A percentile compares a stretch with the other conserved stretches of the same genome.
Conservation (phyloP, 805 yeast species). For the Yarrowia sp. region DNA sequence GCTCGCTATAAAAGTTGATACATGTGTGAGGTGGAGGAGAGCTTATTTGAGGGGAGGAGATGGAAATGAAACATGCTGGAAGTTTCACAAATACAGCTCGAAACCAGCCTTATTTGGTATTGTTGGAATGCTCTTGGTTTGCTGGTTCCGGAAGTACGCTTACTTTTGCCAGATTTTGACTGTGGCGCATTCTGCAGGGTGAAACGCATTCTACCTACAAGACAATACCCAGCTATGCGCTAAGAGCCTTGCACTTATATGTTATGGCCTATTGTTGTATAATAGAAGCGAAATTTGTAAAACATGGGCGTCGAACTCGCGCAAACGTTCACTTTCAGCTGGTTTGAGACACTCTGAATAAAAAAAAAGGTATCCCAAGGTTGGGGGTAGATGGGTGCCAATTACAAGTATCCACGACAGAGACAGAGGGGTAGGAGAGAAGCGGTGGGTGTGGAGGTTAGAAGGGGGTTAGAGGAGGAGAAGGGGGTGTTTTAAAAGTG, state of each 20-base stretch:
- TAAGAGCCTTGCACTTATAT: slow-evolving; percentile 2
- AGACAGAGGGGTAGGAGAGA: too few species aligned
- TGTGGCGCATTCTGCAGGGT: neutral
- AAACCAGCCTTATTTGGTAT: neutral
- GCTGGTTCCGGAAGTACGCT: neutral
- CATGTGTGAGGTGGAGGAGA: neutral
- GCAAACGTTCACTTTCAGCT: neutral
- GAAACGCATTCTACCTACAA: too few species aligned
- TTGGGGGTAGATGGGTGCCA: too few species aligned
- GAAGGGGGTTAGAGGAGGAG: too few species aligned
- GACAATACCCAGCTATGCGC: neutral
- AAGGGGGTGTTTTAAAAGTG: too few species aligned
- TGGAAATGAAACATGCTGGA: neutral
- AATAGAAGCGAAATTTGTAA: neutral
- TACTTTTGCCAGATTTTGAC: neutral
- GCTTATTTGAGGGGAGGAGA: neutral
- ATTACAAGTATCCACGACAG: too few species aligned
- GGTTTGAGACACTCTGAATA: neutral
- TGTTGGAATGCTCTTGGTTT: too few species aligned
- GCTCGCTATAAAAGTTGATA: neutral
- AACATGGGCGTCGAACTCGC: neutral
- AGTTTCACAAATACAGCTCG: neutral
- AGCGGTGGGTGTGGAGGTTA: too few species aligned
- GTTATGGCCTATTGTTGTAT: neutral
- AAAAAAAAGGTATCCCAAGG: too few species aligned